Evolutionary conservation across 176 grass and related monocot species (phyloP).

Genomic region (Alopecurus myosuroides): DNA sequence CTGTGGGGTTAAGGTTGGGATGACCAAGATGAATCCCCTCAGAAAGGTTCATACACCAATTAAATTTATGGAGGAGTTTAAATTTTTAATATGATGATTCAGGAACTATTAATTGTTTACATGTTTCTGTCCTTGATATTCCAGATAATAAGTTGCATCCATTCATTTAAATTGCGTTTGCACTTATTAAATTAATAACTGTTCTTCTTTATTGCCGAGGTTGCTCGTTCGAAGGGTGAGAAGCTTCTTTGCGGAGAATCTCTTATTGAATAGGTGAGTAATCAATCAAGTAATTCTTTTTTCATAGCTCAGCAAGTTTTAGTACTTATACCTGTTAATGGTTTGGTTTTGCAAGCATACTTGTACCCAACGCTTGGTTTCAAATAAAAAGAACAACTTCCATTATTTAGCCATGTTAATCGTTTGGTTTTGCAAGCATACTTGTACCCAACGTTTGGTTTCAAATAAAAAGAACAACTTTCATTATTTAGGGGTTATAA

Average conservation of each 20-base stretch:
- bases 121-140: constrained; percentile 87
- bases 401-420: constrained; percentile 8
- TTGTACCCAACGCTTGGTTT: constrained; percentile 69
- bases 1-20: constrained; percentile 61
- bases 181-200: not conserved
- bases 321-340: not conserved
- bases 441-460: constrained; percentile 61
- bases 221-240: not conserved
- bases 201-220: not conserved
- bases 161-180: not conserved
- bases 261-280: constrained; percentile 74
- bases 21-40: constrained; percentile 74
- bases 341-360: constrained; percentile 7
- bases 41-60: constrained; percentile 48
- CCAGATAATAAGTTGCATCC: too few relatives aligned
- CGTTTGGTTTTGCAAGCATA: constrained; percentile 3
- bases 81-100: not conserved
- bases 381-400: constrained; percentile 94
- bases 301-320: not conserved
- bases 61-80: not conserved
- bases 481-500: too few relatives aligned
- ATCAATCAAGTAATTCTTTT: not conserved
- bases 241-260: constrained; percentile 62
- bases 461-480: constrained; percentile 96
- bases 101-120: not conserved